A percentile compares a stretch with the other conserved stretches of the same genome.
phyloP scores from a whole-genome alignment of 1,139 yeast species.

The Blastobotrys illinoisensis region DNA sequence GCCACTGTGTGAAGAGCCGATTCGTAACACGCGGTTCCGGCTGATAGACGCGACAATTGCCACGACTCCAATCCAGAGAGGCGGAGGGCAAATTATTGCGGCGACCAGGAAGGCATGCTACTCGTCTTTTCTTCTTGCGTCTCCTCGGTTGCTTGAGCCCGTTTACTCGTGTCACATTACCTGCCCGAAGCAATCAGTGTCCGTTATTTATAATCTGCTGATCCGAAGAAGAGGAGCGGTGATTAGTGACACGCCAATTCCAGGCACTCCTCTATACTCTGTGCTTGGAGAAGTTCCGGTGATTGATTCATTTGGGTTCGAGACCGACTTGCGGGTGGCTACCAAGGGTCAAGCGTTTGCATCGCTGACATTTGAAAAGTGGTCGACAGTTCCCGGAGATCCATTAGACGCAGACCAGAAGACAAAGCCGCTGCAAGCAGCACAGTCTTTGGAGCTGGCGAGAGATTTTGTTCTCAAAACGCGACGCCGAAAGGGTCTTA shows the following conservation, averaged over 20 bases:
- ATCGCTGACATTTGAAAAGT: conserved; percentile 56
- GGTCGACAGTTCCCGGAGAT: conserved; percentile 87
- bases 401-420: conserved; percentile 65
- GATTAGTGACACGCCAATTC: conserved; percentile 48
- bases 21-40: conserved; percentile 65
- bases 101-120: conserved; percentile 81
- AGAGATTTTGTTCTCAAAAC: conserved; percentile 89
- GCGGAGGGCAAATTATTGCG: conserved; percentile 76
- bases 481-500: conserved; percentile 71
- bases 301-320: conserved; percentile 85
- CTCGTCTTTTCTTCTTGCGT: conserved; percentile 70
- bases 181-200: conserved; percentile 46
- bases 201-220: conserved; percentile 48
- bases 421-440: conserved; percentile 71
- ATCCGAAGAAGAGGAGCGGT: conserved; percentile 65
- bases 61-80: conserved; percentile 43
- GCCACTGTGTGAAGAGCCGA: conserved; percentile 82
- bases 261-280: conserved; percentile 66
- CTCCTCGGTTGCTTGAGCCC: conserved; percentile 82
- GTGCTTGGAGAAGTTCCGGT: conserved; percentile 72
- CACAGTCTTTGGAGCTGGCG: conserved; percentile 62
- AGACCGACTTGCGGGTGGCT: conserved; percentile 72
- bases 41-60: conserved; percentile 59
- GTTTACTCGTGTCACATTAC: conserved; percentile 58
- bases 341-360: conserved; percentile 78